Evolutionary conservation across 768 basidiomycete species (phyloP).

Genomic region (Lentinula sp.): DNA sequence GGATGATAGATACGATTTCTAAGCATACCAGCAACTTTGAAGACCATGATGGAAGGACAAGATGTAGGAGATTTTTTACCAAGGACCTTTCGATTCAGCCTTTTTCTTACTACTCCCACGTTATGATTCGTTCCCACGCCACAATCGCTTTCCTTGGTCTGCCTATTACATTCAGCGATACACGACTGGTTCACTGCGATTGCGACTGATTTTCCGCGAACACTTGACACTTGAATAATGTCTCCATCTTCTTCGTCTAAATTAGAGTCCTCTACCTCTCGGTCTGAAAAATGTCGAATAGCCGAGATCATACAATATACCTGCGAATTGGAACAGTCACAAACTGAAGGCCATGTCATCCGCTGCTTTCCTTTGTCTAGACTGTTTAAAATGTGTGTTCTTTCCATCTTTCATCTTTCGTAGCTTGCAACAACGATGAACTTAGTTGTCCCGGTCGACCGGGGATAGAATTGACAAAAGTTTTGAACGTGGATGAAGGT

Average conservation of each 20-base stretch:
- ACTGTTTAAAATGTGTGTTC: conserved; percentile 62
- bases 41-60: conserved; percentile 48
- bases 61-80: not conserved
- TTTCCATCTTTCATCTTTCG: not conserved
- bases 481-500: conserved; percentile 40
- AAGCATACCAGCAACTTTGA: conserved; percentile 80
- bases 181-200: not conserved
- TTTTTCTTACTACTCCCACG: not conserved
- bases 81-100: not conserved
- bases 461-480: conserved; percentile 64
- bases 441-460: conserved; percentile 59
- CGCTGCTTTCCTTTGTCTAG: conserved; percentile 73
- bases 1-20: not conserved
- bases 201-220: not conserved
- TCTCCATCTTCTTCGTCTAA: not conserved
- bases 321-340: conserved; percentile 35
- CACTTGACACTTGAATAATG: not conserved
- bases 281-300: conserved; percentile 43
- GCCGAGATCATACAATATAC: conserved; percentile 69
- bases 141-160: not conserved
- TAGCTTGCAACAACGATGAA: not conserved
- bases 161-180: not conserved
- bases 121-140: not conserved
- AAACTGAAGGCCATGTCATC: conserved; percentile 22
- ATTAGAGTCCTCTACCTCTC: not conserved